Evolutionary conservation across 2,329 filamentous ascomycete species (phyloP), one percentile per base, ranked within the genome.

Genomic region (Phoma herbarum): DNA sequence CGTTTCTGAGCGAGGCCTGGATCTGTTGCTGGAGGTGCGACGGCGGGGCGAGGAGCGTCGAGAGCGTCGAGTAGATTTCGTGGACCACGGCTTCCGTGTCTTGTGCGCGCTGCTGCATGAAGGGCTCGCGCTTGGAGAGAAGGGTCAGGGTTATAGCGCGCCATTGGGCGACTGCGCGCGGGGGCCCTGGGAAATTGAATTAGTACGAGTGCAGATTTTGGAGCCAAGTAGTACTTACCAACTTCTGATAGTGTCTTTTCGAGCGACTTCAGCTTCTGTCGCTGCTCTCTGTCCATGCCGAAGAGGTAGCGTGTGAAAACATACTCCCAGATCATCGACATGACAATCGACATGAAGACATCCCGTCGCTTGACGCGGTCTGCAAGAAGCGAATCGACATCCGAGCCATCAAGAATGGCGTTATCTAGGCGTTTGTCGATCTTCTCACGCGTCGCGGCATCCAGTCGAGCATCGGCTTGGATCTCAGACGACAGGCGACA

Each of bases 251-350:
- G 85, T 37, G 91, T 89, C 82, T 97, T 97, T 80, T 99, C 96
- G 9, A 99, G 86, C 31, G 90, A 88, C 81, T 99, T 98, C 76
- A 99, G 89, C 79, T 98, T 98, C 78, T 98, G 93, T 69, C 95
- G 88, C 79, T 99, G 95, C 78, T 98, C 95, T 69, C 93, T 87
- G 76, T 99, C 95, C 92, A 99, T 97, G 70, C 95, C 95, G 76
- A 99, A 99, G 25, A 99, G 88, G 77, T 99, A 99, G 64, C 95
- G 88, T 9, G 94, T 97, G 75, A 99, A 99, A 75, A 99, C 89
- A 73, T 96, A 97, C 78, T 99, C 95, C 93, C 93, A 99, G 50
- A 99, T 89, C 93, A 99, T 97, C 61, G 91, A 95, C 93, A 98
- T 98, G 55, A 94, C 92, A 77, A 99, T 93, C 35, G 93, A 95